Evolutionary conservation across 2,329 filamentous ascomycete species (phyloP).

Genomic region (Penicillium digitatum): DNA sequence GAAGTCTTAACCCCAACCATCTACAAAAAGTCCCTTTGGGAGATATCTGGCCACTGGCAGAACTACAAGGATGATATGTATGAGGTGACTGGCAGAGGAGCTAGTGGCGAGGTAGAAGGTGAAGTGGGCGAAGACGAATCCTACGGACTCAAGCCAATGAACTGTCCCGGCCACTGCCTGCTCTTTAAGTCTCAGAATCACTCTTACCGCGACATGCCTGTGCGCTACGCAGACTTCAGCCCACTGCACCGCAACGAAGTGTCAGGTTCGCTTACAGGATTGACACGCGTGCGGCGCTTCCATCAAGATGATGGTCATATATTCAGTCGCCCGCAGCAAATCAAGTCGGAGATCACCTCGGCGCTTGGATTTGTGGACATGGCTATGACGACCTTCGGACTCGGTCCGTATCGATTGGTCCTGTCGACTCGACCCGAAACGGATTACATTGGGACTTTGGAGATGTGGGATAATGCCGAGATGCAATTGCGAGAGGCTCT

Average conservation of each 20-base stretch:
- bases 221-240: slow-evolving; percentile 83
- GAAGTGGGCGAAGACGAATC: slow-evolving; percentile 61
- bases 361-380: slow-evolving; percentile 71
- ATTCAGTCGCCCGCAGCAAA: slow-evolving; percentile 75
- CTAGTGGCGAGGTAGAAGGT: slow-evolving; percentile 41
- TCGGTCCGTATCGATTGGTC: slow-evolving; percentile 70
- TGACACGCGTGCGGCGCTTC: slow-evolving; percentile 80
- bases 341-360: slow-evolving; percentile 67
- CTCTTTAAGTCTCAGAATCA: slow-evolving; percentile 70
- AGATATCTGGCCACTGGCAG: slow-evolving; percentile 78
- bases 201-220: slow-evolving; percentile 75
- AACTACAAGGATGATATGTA: slow-evolving; percentile 95
- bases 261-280: slow-evolving; percentile 72
- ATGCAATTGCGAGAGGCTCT: slow-evolving; percentile 62
- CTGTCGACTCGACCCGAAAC: slow-evolving; percentile 74
- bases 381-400: slow-evolving; percentile 65
- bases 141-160: slow-evolving; percentile 88
- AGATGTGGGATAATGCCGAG: slow-evolving; percentile 68
- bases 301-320: slow-evolving; percentile 91
- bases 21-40: slow-evolving; percentile 85
- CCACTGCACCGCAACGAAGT: slow-evolving; percentile 82
- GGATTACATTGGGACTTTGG: slow-evolving; percentile 69
- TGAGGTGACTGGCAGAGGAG: slow-evolving; percentile 60
- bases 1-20: slow-evolving; percentile 88
- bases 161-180: slow-evolving; percentile 83